These are phyloP conservation scores for Pelargonium cotyledonis DNA, from an alignment of 441 rosid species.

Conservation along the genomic window DNA sequence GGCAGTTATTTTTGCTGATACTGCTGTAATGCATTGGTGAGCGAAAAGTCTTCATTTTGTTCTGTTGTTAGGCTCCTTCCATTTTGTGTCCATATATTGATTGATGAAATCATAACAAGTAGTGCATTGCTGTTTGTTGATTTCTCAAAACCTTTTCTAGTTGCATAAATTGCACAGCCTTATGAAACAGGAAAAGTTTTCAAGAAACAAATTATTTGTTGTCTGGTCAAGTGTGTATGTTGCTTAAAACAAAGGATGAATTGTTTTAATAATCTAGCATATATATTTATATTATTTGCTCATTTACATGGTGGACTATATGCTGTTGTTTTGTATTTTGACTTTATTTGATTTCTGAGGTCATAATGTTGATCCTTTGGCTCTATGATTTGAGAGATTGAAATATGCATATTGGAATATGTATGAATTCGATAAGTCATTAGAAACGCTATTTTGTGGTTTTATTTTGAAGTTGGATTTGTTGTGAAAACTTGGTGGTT, in stretches of 20 bases:
- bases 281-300: not conserved
- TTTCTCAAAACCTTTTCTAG: not conserved
- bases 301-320: not conserved
- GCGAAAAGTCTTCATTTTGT: not conserved
- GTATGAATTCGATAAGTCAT: not conserved
- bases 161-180: not conserved
- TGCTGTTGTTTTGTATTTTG: not conserved
- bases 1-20: no score
- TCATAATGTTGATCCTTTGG: no score
- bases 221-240: not conserved
- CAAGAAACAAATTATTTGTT: not conserved
- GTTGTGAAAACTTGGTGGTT: not conserved
- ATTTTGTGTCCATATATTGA: not conserved
- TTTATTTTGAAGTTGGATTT: not conserved
- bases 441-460: not conserved
- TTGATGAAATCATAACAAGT: not conserved
- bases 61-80: not conserved
- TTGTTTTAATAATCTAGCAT: not conserved
- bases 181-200: not conserved
- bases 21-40: not conserved
- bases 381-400: not conserved
- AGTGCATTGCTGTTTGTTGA: not conserved
- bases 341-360: no score
- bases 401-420: not conserved
- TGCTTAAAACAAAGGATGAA: not conserved